Base-by-base conservation (phyloP, 345 rosid species). In the Hevea brasiliensis region DNA sequence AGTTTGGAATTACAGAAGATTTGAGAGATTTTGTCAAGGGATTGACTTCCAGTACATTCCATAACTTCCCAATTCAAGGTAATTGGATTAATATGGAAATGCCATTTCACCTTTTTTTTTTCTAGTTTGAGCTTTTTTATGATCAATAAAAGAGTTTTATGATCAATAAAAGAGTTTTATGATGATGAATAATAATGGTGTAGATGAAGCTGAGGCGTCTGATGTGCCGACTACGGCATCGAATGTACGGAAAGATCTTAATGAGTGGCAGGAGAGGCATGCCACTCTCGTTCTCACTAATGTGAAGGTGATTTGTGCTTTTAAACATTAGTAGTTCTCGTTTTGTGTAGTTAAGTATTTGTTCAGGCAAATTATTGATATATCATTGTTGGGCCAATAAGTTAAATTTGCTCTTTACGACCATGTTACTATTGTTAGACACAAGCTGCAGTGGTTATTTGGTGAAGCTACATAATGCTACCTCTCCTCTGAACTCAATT, bases 241-340 rank as follows among this genome's bases (percentile, higher is more conserved):
- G 8, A 94, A 92, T 81, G 93, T 94, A 15, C 82, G 97, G 81
- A 89, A 83, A 82, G 98, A 94, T 90, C 92, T 94, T 7, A 86
- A 85, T 3, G 93, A 90, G 73, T 94, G 98, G 98, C 98, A 94
- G 71, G 97, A 93, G 88, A 88, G 86, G 72, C 98, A 94, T 76
- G 98, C 98, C 54, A 89, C 93, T 54, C 92, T 94, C 55, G 97
- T 94, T 79, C 97, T 94, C 66, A 80, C 87, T 41, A 88, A 92
- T 29, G 97, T 94, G 47, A 92, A 94, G 97, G 98, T 92, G 65
- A 32, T 53, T n/a, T 75, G n/a, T 61, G 1, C 67, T 1, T 61
- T 26, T 24, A 15, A 23, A 21, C 32, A 50, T 41, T 62, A 17
- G 3, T 32, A 4, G 37, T 32, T 2, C 2, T 32, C 37, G 37